A percentile compares a stretch with the other conserved stretches of the same genome.
phyloP scores from a whole-genome alignment of 2,329 filamentous ascomycete species.

The Paraphaeosphaeria minitans region DNA sequence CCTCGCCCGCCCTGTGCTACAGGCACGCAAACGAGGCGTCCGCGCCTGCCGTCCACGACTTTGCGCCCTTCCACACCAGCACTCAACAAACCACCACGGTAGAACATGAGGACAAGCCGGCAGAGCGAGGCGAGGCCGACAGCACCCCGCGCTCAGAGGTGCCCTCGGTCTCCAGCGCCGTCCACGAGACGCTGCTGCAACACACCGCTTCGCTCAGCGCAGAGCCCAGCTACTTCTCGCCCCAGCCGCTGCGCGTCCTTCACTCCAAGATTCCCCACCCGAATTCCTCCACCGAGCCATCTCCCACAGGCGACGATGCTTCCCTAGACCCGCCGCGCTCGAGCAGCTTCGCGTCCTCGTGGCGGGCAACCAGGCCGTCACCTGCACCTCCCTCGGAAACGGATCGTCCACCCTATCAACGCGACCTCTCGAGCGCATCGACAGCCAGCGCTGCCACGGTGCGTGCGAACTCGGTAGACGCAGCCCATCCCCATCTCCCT shows the following conservation, averaged over 20 bases:
- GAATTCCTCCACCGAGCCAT: constrained; percentile 38
- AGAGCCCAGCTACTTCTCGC: constrained; percentile 47
- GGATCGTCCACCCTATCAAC: constrained; percentile 47
- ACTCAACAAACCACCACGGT: constrained; percentile 16
- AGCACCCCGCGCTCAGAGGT: constrained; percentile 49
- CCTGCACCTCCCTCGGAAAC: constrained; percentile 14
- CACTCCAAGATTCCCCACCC: constrained; percentile 37
- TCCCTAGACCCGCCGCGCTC: background rate
- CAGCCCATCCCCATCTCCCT: constrained; percentile 24
- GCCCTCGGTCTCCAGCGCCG: constrained; percentile 38
- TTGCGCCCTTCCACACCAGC: constrained; percentile 10
- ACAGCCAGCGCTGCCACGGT: constrained; percentile 50
- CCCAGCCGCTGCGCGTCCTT: constrained; percentile 45
- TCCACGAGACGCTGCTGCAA: constrained; percentile 26
- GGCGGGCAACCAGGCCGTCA: constrained; percentile 28
- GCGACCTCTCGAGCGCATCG: constrained; percentile 50
- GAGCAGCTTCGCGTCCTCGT: background rate
- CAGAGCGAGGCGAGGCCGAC: constrained; percentile 36
- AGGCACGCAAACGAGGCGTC: constrained; percentile 21
- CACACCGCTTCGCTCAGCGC: constrained; percentile 29
- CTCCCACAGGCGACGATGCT: constrained; percentile 34
- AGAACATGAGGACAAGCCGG: constrained; percentile 6
- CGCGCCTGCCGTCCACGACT: constrained; percentile 15
- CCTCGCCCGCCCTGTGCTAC: constrained; percentile 36
- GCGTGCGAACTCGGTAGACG: constrained; percentile 41